Conservation (phyloP, 2,329 filamentous ascomycete species). For the Beauveria asiatica region DNA sequence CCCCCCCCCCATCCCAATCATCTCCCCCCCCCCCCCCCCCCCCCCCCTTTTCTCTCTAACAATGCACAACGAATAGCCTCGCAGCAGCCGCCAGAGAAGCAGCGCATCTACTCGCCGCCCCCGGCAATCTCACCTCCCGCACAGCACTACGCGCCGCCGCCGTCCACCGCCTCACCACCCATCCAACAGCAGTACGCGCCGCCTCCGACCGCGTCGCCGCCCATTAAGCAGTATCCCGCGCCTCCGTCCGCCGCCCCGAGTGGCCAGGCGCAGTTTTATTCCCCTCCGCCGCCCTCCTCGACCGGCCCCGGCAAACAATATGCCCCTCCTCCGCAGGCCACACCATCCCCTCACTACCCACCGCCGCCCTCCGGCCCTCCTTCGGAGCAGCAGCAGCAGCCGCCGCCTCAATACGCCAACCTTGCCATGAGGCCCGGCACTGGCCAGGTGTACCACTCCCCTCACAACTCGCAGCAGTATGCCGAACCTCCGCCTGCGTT, state of each 20-base stretch:
- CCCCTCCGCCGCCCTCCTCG: constrained; percentile 32
- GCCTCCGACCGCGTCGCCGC: constrained; percentile 36
- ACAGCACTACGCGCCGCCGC: background rate
- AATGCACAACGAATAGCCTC: background rate
- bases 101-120: constrained; percentile 16
- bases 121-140: constrained; percentile 4
- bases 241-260: constrained; percentile 40
- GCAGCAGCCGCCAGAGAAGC: constrained; percentile 8
- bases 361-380: constrained; percentile 17
- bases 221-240: constrained; percentile 36
- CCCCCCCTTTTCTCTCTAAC: constrained; percentile 13
- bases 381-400: constrained; percentile 15
- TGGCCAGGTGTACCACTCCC: background rate
- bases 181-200: constrained; percentile 33
- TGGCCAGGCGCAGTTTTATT: constrained; percentile 37
- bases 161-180: constrained; percentile 19
- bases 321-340: constrained; percentile 25
- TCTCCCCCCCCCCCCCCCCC: too few species aligned
- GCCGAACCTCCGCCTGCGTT: constrained; percentile 5
- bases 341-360: constrained; percentile 24
- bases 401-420: constrained; percentile 16
- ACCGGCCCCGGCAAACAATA: constrained; percentile 18
- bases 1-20: too few species aligned
- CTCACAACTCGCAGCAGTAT: constrained; percentile 2
- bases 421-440: constrained; percentile 18